These are phyloP conservation scores for Aspergillus nomiae DNA, from an alignment of 2,329 filamentous ascomycete genomes.

Conservation along the genomic window DNA sequence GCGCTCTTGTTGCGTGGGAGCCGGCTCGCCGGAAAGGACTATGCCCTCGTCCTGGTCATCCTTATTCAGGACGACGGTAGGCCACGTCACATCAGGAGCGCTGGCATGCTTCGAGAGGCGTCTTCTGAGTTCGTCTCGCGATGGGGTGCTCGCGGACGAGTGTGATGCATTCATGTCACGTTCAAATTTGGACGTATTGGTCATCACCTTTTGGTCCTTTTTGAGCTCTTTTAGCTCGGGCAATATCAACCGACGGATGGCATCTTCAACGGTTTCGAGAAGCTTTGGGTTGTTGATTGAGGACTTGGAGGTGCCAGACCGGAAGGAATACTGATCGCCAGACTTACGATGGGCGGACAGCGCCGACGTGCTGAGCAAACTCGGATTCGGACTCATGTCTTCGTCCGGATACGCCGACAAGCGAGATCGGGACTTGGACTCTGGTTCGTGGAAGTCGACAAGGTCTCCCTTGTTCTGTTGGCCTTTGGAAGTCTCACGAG, in stretches of 20 bases:
- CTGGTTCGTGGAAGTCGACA: constrained; percentile 48
- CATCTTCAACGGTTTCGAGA: constrained; percentile 88
- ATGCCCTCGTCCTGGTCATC: constrained; percentile 61
- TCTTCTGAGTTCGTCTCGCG: constrained; percentile 57
- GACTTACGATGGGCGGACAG: constrained; percentile 57
- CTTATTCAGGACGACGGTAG: constrained; percentile 62
- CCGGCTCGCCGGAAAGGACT: constrained; percentile 56
- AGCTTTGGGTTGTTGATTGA: constrained; percentile 92
- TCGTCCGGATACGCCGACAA: constrained; percentile 58
- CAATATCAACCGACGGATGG: constrained; percentile 83
- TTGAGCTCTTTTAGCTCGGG: constrained; percentile 91
- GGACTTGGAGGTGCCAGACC: constrained; percentile 63
- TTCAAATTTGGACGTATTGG: constrained; percentile 70
- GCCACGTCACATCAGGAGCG: constrained; percentile 62
- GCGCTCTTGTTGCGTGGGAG: constrained; percentile 55
- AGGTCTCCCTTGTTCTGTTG: constrained; percentile 50
- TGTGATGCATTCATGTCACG: constrained; percentile 64
- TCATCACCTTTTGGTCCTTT: constrained; percentile 79
- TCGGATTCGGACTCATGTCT: constrained; percentile 61
- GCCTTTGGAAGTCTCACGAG: constrained; percentile 47
- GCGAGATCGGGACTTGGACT: constrained; percentile 50
- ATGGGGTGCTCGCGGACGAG: constrained; percentile 57
- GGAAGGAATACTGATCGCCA: constrained; percentile 60
- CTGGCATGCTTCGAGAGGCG: constrained; percentile 63
- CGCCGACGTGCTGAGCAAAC: constrained; percentile 60